A percentile compares a stretch with the other conserved stretches of the same genome.
phyloP scores from a whole-genome alignment of 2,329 filamentous ascomycete genomes.

The Stylonectria norvegica region DNA sequence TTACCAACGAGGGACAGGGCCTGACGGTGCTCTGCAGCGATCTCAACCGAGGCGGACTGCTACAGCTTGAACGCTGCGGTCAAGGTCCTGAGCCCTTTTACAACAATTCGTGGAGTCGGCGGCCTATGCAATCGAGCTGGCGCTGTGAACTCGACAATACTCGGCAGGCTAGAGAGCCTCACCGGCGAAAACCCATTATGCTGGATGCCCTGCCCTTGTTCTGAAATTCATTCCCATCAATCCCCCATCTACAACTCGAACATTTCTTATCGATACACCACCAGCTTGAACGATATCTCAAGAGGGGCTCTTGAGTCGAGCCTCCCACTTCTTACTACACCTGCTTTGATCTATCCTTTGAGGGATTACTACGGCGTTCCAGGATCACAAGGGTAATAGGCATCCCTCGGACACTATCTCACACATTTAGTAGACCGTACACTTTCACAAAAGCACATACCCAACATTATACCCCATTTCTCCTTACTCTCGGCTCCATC shows the following conservation, averaged over 20 bases:
- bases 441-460: neutral
- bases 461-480: neutral
- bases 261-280: neutral
- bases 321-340: neutral
- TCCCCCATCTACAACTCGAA: neutral
- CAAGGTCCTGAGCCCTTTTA: slow-evolving; percentile 26
- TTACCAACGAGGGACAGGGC: slow-evolving; percentile 64
- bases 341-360: neutral
- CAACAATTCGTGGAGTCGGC: slow-evolving; percentile 16
- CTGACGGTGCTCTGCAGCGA: slow-evolving; percentile 69
- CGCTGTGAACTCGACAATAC: slow-evolving; percentile 5
- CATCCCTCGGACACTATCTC: neutral
- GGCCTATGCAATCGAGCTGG: slow-evolving; percentile 11
- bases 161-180: slow-evolving; percentile 11
- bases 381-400: neutral
- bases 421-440: neutral
- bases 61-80: slow-evolving; percentile 55
- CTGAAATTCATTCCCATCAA: no score
- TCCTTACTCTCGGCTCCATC: neutral
- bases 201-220: slow-evolving; percentile 10
- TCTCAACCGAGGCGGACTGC: slow-evolving; percentile 60
- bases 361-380: neutral
- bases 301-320: neutral
- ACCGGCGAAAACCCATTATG: slow-evolving; percentile 15
- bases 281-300: neutral